Evolutionary conservation across 2,329 filamentous ascomycete genomes (phyloP).

Genomic region (Ceratocystis ficicola): DNA sequence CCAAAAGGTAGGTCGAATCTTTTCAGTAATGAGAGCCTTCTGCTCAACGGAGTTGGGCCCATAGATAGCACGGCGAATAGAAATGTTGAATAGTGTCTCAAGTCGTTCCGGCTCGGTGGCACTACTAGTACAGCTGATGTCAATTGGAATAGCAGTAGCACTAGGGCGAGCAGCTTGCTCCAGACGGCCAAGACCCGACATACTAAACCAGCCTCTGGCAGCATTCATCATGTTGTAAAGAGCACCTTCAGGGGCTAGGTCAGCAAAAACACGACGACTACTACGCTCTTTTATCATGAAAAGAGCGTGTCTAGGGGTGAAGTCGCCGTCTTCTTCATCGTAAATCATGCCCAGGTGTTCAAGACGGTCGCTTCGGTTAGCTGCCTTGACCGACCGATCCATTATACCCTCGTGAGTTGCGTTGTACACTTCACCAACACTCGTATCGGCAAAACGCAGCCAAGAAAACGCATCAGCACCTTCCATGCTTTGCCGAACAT

Average conservation of each 20-base stretch:
- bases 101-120: constrained; percentile 45
- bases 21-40: constrained; percentile 58
- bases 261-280: constrained; percentile 52
- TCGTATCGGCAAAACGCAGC: constrained; percentile 73
- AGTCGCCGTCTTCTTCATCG: constrained; percentile 54
- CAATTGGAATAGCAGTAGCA: constrained; percentile 74
- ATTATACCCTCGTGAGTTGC: constrained; percentile 60
- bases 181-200: constrained; percentile 61
- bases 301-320: constrained; percentile 61
- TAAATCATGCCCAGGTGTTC: constrained; percentile 58
- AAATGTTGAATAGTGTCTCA: constrained; percentile 54
- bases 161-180: constrained; percentile 71
- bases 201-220: constrained; percentile 49
- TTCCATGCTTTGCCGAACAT: constrained; percentile 53
- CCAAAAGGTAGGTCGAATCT: constrained; percentile 52
- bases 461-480: constrained; percentile 67
- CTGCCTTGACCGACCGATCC: constrained; percentile 54
- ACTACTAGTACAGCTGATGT: constrained; percentile 62
- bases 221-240: constrained; percentile 71
- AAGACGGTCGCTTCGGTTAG: constrained; percentile 46
- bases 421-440: constrained; percentile 57
- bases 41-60: constrained; percentile 55
- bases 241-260: constrained; percentile 59
- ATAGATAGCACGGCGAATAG: constrained; percentile 63
- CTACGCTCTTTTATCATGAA: constrained; percentile 66